Base-by-base conservation (phyloP, 2,329 filamentous ascomycete species). In the Orbilia quercus region DNA sequence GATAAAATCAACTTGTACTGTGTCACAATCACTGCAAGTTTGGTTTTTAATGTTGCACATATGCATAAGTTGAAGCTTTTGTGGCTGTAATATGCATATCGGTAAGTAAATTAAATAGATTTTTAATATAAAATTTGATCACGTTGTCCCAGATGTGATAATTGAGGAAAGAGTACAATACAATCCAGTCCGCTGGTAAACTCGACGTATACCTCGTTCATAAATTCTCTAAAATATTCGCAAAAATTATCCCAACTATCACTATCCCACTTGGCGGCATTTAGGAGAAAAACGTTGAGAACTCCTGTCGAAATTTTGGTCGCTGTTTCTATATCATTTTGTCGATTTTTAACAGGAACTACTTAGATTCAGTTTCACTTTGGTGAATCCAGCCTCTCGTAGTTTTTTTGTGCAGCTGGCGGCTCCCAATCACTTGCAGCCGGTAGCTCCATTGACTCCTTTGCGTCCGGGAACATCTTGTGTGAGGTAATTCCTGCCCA, bases 131-230 rank as follows among this genome's bases (percentile, higher is more conserved):
- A 5, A 31, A 4, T 5, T 9, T 31, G 9, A 4, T 31, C 38
- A 67, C 11, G 58, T 67, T 1, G 23, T 58, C 18, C 66, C 66
- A 11, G 66, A 64, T 7, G 66, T 65, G 1, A 72, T 42, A 40
- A 72, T 64, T 38, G 51, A 50, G 11, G 57, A 59, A 0, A 60
- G 20, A 20, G 20, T 55, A 14, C 50, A 18, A 25, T 69, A 36
- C 9, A 62, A 47, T 12, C 58, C 45, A 22, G 18, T 50, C 57
- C 66, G 25, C 38, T 23, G 3, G n/a, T 9, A 5, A 25, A 23
- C 5, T 31, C 25, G 1, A 31, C 18, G 25, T 23, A 71, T 23
- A 63, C 48, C 1, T 50, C 40, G 5, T 55, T 42, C 1, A 48
- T 28, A 1, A 53, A 40, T 1, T 48, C 42, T 16, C 31, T 16